Evolutionary conservation across 805 yeast genomes (phyloP).

Genomic region (Pichia kluyveri): DNA sequence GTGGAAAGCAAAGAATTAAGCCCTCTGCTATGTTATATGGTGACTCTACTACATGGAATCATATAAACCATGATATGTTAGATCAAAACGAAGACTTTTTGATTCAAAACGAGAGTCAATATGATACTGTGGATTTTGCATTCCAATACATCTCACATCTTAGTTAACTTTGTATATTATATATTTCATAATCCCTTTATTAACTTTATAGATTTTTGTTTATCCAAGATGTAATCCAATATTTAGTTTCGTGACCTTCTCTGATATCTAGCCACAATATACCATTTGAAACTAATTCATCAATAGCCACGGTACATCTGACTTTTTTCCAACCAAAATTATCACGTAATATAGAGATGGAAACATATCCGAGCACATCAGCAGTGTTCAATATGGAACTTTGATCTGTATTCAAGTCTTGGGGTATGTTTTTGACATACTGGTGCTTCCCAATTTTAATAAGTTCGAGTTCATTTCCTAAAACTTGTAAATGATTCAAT

Average conservation of each 20-base stretch:
- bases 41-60: slow-evolving; percentile 97
- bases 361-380: slow-evolving; percentile 67
- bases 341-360: slow-evolving; percentile 53
- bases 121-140: slow-evolving; percentile 69
- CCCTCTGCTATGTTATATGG: slow-evolving; percentile 92
- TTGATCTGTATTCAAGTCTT: slow-evolving; percentile 61
- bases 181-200: not conserved
- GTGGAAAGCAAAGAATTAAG: slow-evolving; percentile 50
- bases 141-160: slow-evolving; percentile 89
- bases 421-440: slow-evolving; percentile 57
- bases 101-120: slow-evolving; percentile 61
- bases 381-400: slow-evolving; percentile 65
- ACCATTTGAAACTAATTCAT: slow-evolving; percentile 76
- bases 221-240: slow-evolving; percentile 76
- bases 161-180: not conserved
- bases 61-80: slow-evolving; percentile 57
- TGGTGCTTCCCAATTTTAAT: slow-evolving; percentile 47
- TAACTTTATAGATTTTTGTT: slow-evolving; percentile 12
- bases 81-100: slow-evolving; percentile 65
- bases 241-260: slow-evolving; percentile 33
- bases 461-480: slow-evolving; percentile 69
- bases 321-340: slow-evolving; percentile 67
- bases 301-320: slow-evolving; percentile 54
- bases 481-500: slow-evolving; percentile 38
- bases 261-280: slow-evolving; percentile 73